Percentiles rank a stretch among this genome's conserved stretches.
Evolutionary conservation across 78 protist genomes (phyloP).

Genomic region (Anaeramoeba flamelloides): DNA sequence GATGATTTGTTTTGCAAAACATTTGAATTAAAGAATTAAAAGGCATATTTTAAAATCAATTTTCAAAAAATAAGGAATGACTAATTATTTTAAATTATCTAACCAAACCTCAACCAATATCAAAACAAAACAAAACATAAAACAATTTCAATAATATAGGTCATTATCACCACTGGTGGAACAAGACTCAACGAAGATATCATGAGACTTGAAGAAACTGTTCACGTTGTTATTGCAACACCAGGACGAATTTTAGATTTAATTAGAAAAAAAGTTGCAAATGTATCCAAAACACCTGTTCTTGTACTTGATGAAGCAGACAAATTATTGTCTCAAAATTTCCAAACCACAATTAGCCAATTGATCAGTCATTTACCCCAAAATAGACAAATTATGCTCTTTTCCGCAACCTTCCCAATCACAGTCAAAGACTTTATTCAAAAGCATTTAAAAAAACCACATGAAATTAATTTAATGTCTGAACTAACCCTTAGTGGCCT

Average conservation of each 20-base stretch:
- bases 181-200: constrained; percentile 68
- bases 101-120: too few relatives aligned
- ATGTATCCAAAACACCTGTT: constrained; percentile 36
- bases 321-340: constrained; percentile 2
- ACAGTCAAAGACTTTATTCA: constrained; percentile 58
- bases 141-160: constrained; percentile 16
- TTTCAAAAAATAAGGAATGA: too few relatives aligned
- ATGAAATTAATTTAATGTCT: constrained; percentile 88
- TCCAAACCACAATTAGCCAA: constrained; percentile 29
- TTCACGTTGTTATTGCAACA: constrained; percentile 82
- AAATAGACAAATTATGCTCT: constrained; percentile 58
- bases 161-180: constrained; percentile 88
- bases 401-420: constrained; percentile 86
- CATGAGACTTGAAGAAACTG: constrained; percentile 44
- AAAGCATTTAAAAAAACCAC: constrained; percentile 57
- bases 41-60: too few relatives aligned
- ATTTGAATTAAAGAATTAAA: too few relatives aligned
- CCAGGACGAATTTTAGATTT: constrained; percentile 80
- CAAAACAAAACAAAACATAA: too few relatives aligned
- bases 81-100: too few relatives aligned
- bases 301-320: constrained; percentile 82
- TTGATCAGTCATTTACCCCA: constrained; percentile 46
- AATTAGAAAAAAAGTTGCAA: constrained; percentile 46
- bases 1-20: too few relatives aligned
- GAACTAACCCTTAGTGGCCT: constrained; percentile 92